Percentiles rank a stretch among this genome's conserved stretches.
phyloP scores from a whole-genome alignment of 2,329 filamentous ascomycete genomes.

The Penicillium sclerotiorum region DNA sequence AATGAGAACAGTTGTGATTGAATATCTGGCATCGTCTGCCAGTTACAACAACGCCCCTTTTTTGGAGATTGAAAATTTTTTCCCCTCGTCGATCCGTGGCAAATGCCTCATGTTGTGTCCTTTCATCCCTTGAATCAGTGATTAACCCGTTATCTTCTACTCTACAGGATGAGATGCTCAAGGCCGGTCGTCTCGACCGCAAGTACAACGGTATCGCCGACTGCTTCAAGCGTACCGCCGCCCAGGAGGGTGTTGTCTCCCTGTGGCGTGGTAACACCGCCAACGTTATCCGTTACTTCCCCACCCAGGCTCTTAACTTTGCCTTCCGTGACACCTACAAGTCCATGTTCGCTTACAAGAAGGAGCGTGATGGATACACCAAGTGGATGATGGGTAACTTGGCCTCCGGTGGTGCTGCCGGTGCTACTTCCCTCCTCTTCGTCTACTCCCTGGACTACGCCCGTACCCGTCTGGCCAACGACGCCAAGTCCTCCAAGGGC shows the following conservation, averaged over 20 bases:
- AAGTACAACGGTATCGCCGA: conserved; percentile 93
- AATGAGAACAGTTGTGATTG: not conserved
- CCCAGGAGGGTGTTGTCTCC: conserved; percentile 89
- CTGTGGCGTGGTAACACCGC: conserved; percentile 99
- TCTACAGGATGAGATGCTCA: conserved; percentile 97
- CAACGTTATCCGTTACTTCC: conserved; percentile 99
- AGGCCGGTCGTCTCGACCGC: conserved; percentile 95
- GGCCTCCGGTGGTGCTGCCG: conserved; percentile 99
- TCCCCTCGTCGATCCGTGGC: conserved; percentile 6
- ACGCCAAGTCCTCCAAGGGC: conserved; percentile 94
- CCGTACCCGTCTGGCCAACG: conserved; percentile 99
- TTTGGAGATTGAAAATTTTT: conserved; percentile 21
- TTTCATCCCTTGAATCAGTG: not conserved
- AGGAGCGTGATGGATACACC: conserved; percentile 96
- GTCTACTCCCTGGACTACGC: conserved; percentile 99
- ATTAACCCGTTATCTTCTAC: conserved; percentile 13
- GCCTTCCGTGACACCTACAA: conserved; percentile 99
- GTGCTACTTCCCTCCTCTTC: conserved; percentile 99
- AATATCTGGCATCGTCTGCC: not conserved
- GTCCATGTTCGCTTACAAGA: conserved; percentile 99
- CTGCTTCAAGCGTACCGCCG: conserved; percentile 91
- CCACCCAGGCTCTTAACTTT: conserved; percentile 99
- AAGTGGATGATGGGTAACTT: conserved; percentile 99
- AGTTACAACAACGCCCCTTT: not conserved
- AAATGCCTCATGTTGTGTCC: not conserved